Evolutionary conservation across 2,329 filamentous ascomycete genomes (phyloP), one percentile per base, ranked within the genome.

Genomic region (Alternaria burnsii): DNA sequence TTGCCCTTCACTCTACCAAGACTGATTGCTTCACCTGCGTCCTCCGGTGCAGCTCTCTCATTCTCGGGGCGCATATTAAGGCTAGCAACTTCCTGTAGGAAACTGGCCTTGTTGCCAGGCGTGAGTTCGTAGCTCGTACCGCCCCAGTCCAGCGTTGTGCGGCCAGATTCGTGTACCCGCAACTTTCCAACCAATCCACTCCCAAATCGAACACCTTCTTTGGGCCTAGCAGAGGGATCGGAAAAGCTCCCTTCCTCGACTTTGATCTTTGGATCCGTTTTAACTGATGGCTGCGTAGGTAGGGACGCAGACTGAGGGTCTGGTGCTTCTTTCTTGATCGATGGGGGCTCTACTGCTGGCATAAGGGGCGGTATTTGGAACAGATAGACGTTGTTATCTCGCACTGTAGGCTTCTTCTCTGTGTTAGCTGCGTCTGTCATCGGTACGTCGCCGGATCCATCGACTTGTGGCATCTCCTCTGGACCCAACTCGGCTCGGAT

Each of bases 341-440:
- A 71, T 1, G 82, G 77, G 10, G 82, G 71, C 36, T 80, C 67
- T 24, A 89, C 82, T 59, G 85, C 84, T 5, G 88, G 88, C 4
- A 88, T 84, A 59, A 88, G 81, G 0, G 88, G 87, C 12, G 88
- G 88, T 68, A 89, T 85, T 73, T 89, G 88, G 73, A 89, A 86
- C 52, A 89, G 80, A 72, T 89, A 89, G 54, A 88, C 81, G 58
- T 85, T 83, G 55, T 87, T 84, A 36, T 84, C 78, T 79, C 82
- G 68, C 1, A 71, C 79, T 69, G 64, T 72, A 8, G 62, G 53
- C 52, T 70, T 71, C 28, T 68, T 69, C 18, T 55, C 59, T 22
- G 61, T 44, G 11, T 53, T 59, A 36, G 63, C 69, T 40, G 65
- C 70, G 11, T 70, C 68, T 11, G 63, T 59, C 79, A 82, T 81